Evolutionary conservation across 331 rosid species (phyloP).

Genomic region (Erythrophleum ivorense): DNA sequence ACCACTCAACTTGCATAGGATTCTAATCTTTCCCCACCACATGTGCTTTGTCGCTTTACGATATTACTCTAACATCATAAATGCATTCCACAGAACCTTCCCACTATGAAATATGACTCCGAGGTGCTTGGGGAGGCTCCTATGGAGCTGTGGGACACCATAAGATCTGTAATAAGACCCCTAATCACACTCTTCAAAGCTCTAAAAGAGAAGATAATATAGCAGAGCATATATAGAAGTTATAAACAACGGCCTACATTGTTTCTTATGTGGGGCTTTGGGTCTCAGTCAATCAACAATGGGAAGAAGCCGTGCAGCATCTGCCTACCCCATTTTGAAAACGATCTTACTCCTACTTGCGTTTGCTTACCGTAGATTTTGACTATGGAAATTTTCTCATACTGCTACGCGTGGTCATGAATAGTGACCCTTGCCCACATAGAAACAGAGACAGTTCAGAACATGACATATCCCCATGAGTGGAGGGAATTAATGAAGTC

Average conservation of each 20-base stretch:
- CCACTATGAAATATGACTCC: slow-evolving; percentile 45
- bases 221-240: neutral
- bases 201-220: too few species aligned
- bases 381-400: slow-evolving; percentile 38
- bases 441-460: neutral
- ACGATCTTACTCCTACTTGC: slow-evolving; percentile 35
- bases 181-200: neutral
- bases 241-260: neutral
- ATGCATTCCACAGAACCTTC: slow-evolving; percentile 47
- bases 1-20: slow-evolving; percentile 71
- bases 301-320: slow-evolving; percentile 43
- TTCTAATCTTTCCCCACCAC: slow-evolving; percentile 62
- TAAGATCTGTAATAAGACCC: slow-evolving; percentile 22
- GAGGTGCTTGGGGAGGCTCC: neutral
- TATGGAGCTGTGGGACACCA: slow-evolving; percentile 45
- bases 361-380: slow-evolving; percentile 44
- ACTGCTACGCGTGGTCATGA: slow-evolving; percentile 45
- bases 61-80: slow-evolving; percentile 38
- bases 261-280: slow-evolving; percentile 38
- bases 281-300: slow-evolving; percentile 36
- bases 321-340: slow-evolving; percentile 48
- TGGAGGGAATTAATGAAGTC: neutral
- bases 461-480: neutral
- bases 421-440: slow-evolving; percentile 27
- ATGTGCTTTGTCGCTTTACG: slow-evolving; percentile 59